Base-by-base conservation (phyloP, 805 yeast species). In the Ogataea henricii region DNA sequence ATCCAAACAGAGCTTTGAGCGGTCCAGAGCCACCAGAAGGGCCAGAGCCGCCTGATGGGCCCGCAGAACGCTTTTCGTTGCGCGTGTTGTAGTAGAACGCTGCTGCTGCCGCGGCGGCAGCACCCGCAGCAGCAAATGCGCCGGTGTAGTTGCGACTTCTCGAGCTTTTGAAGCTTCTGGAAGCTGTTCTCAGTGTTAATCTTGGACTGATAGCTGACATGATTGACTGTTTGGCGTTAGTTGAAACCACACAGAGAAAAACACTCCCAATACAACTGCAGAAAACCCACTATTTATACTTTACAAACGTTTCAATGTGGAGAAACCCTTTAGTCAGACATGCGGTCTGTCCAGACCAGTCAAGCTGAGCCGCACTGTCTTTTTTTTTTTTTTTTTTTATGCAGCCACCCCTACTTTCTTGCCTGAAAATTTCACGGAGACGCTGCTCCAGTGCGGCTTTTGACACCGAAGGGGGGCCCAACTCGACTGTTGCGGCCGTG, bases 1-100 rank as follows among this genome's bases (percentile, higher is more conserved):
- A 59, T 59, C 64, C 62, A 46, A 65, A 60, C 6, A 62, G 50
- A 2, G 57, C 64, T 58, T 32, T 57, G n/a, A 41, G 8, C 1
- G 48, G 46, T 3, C 38, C 40, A 14, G 13, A 20, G 12, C 16
- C 6, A 6, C 39, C 39, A 46, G 27, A 48, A 49, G 30, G 45
- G 39, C n/a, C 46, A 43, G 40, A 46, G 54, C 16, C 25, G 16
- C 30, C 30, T 12, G 30, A 27, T 12, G 27, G 27, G 10, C n/a
- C n/a, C 13, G 5, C 14, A 27, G 30, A 27, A 4, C 27, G 18
- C 14, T 26, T 16, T 4, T 26, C 12, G 39, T 47, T n/a, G 54
- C 52, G 40, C 54, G 47, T 39, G 56, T 44, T 40, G 44, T 47
- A 20, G 37, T 52, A 48, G 41, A 66, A 63, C 13, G 66, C 60